phyloP scores from a whole-genome alignment of 805 yeast genomes.

The Zygoascus biomembranicola region DNA sequence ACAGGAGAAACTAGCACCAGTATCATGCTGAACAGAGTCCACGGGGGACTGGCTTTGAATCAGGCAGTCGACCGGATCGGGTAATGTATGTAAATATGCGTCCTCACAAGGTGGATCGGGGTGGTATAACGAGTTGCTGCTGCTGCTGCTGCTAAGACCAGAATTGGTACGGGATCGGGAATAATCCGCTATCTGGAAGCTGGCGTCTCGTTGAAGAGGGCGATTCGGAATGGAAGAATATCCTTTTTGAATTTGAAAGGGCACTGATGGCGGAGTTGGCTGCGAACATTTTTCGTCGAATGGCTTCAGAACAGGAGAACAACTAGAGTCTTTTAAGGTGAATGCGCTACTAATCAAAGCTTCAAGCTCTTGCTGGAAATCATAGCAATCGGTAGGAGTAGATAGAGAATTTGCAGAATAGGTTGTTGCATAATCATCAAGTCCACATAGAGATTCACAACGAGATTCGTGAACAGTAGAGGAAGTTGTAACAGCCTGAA shows the following conservation, averaged over 20 bases:
- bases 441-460: neutral
- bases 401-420: neutral
- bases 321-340: neutral
- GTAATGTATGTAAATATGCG: neutral
- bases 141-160: neutral
- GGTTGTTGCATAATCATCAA: neutral
- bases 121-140: neutral
- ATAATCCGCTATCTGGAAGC: neutral
- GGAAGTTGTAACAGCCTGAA: neutral
- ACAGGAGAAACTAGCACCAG: neutral
- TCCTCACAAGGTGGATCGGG: neutral
- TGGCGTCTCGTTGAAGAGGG: neutral
- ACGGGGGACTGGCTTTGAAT: neutral
- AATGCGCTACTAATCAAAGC: neutral
- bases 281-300: neutral
- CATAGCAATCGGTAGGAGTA: neutral
- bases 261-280: neutral
- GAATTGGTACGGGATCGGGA: neutral
- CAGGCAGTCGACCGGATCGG: neutral
- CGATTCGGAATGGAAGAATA: neutral
- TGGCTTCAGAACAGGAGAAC: neutral
- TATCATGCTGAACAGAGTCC: neutral
- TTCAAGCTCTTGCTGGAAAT: neutral
- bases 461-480: neutral
- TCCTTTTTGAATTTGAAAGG: neutral